Conservation (phyloP, 495 filamentous ascomycete species). For the Bathelium albidoporum region DNA sequence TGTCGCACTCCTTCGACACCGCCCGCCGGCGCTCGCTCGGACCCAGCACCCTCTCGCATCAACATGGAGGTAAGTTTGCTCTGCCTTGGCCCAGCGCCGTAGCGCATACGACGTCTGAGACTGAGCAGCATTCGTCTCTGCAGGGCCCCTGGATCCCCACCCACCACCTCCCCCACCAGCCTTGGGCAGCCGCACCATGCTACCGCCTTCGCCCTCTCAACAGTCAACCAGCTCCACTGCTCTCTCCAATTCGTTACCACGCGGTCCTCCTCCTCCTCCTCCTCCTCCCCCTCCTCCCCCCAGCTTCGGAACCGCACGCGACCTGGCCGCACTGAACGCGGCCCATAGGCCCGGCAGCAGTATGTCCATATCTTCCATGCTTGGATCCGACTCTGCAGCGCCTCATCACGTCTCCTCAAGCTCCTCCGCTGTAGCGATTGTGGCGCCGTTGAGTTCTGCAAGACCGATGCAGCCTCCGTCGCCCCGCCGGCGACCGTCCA, state of each 20-base stretch:
- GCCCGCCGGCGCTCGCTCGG: constrained; percentile 27
- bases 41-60: constrained; percentile 22
- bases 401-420: constrained; percentile 13
- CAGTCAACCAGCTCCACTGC: constrained; percentile 38
- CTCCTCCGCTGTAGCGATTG: constrained; percentile 16
- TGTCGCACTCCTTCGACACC: constrained; percentile 25
- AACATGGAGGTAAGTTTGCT: constrained; percentile 21
- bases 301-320: constrained; percentile 37
- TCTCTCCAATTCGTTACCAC: constrained; percentile 27
- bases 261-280: constrained; percentile 28
- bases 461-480: constrained; percentile 31
- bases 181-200: constrained; percentile 47
- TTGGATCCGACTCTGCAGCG: constrained; percentile 43
- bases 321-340: constrained; percentile 39
- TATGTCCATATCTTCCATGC: constrained; percentile 96
- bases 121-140: not conserved
- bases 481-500: constrained; percentile 19
- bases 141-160: constrained; percentile 6
- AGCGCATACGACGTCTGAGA: not conserved
- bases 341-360: constrained; percentile 54
- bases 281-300: constrained; percentile 36
- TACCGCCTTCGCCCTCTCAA: constrained; percentile 50
- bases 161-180: constrained; percentile 37
- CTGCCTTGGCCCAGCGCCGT: not conserved
- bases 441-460: constrained; percentile 8